Evolutionary conservation across 2,329 filamentous ascomycete genomes (phyloP).

Genomic region (Calonectria montana): DNA sequence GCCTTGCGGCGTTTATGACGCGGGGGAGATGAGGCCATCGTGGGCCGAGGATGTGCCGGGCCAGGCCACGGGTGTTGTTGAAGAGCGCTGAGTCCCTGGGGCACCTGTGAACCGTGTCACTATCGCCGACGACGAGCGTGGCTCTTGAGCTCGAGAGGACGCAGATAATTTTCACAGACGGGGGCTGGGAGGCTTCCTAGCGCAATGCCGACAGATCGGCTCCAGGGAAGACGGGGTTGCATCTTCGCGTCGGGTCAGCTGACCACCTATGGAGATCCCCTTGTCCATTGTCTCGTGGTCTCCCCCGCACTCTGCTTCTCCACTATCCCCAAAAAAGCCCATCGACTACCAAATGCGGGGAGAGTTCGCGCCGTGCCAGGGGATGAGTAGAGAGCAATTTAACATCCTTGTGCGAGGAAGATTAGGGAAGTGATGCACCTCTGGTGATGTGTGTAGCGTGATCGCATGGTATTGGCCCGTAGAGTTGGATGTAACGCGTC

Average conservation of each 20-base stretch:
- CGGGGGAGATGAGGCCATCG: conserved; percentile 43
- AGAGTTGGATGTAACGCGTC: not conserved
- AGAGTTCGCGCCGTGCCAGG: not conserved
- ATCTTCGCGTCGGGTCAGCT: conserved; percentile 22
- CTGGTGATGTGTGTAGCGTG: not conserved
- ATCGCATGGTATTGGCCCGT: not conserved
- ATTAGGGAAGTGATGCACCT: not conserved
- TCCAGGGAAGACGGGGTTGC: conserved; percentile 19
- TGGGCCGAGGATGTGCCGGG: conserved; percentile 7
- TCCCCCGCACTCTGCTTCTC: conserved; percentile 17
- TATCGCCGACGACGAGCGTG: not conserved
- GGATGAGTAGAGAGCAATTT: conserved; percentile 23
- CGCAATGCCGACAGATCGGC: conserved; percentile 11
- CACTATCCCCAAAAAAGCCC: conserved; percentile 16
- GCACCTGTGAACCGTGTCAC: not conserved
- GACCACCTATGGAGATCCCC: conserved; percentile 2
- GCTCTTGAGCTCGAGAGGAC: not conserved
- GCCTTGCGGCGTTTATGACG: conserved; percentile 46
- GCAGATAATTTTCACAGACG: not conserved
- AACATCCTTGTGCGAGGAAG: not conserved
- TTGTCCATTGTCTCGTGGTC: conserved; percentile 1
- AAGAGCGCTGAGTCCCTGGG: not conserved
- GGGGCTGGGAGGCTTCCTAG: conserved; percentile 11
- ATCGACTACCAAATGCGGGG: conserved; percentile 11
- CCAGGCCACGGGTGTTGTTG: not conserved